Conservation (phyloP, 1,284 basidiomycete species). For the Puccinia triticina region DNA sequence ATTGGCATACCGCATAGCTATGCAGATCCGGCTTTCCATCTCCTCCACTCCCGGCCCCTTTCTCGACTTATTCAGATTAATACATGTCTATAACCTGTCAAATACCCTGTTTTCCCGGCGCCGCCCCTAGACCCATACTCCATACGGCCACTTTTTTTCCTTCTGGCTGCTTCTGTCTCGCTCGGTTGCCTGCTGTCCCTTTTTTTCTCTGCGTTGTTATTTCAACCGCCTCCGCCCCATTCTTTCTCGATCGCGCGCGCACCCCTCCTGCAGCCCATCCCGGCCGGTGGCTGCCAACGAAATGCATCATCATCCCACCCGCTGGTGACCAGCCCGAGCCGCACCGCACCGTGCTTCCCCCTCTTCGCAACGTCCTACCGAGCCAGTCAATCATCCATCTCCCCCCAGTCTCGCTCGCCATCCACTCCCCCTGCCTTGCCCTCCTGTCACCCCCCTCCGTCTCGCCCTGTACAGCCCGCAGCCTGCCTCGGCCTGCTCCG, state of each 20-base stretch:
- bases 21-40: not conserved
- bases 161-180: slow-evolving; percentile 3
- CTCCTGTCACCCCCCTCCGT: slow-evolving; percentile 33
- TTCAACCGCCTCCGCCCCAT: slow-evolving; percentile 10
- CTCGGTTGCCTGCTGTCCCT: slow-evolving; percentile 37
- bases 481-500: slow-evolving; percentile 5
- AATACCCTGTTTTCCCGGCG: not conserved
- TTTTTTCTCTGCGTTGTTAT: slow-evolving; percentile 31
- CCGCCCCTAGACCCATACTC: not conserved
- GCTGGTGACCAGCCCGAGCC: slow-evolving; percentile 21
- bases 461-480: slow-evolving; percentile 1
- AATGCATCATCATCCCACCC: slow-evolving; percentile 30
- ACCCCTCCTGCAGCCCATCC: slow-evolving; percentile 1
- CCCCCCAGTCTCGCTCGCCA: not conserved
- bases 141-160: not conserved
- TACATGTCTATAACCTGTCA: not conserved
- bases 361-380: slow-evolving; percentile 46
- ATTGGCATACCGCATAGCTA: not conserved
- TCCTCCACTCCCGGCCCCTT: not conserved
- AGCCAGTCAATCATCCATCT: slow-evolving; percentile 23
- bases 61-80: not conserved
- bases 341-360: slow-evolving; percentile 37
- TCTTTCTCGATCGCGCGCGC: slow-evolving; percentile 24
- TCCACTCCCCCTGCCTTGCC: slow-evolving; percentile 23
- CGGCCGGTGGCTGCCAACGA: slow-evolving; percentile 39